A percentile compares a stretch with the other conserved stretches of the same genome.
phyloP scores from a whole-genome alignment of 73 alveolate species.

The Paramecium octaurelia region DNA sequence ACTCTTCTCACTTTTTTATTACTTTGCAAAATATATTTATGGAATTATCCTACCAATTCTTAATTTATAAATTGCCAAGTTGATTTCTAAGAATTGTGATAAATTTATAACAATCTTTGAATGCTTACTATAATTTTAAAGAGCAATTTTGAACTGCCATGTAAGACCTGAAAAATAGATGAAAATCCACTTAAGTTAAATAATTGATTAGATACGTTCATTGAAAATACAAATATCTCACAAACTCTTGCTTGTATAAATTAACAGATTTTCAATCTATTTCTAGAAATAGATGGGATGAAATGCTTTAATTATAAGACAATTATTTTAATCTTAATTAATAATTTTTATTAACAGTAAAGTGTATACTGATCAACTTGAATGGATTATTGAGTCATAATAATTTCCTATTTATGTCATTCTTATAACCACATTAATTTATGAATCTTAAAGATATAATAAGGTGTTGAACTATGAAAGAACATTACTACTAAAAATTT shows the following conservation, averaged over 20 bases:
- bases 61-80: neutral
- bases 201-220: too few species aligned
- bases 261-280: too few species aligned
- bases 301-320: neutral
- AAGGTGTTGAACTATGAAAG: neutral
- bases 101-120: neutral
- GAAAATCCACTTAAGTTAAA: too few species aligned
- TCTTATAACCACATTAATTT: neutral
- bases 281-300: neutral
- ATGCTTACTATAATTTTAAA: neutral
- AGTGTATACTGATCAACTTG: neutral
- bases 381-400: neutral
- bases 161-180: neutral
- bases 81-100: neutral
- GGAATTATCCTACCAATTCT: neutral
- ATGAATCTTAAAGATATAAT: too few species aligned
- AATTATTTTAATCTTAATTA: neutral
- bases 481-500: too few species aligned
- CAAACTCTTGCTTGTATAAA: too few species aligned
- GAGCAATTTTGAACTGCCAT: neutral
- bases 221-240: too few species aligned
- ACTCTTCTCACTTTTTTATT: neutral
- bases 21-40: neutral
- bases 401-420: neutral
- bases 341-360: neutral